Evolutionary conservation across 2,329 filamentous ascomycete species (phyloP).

Genomic region (Colletotrichum karsti): DNA sequence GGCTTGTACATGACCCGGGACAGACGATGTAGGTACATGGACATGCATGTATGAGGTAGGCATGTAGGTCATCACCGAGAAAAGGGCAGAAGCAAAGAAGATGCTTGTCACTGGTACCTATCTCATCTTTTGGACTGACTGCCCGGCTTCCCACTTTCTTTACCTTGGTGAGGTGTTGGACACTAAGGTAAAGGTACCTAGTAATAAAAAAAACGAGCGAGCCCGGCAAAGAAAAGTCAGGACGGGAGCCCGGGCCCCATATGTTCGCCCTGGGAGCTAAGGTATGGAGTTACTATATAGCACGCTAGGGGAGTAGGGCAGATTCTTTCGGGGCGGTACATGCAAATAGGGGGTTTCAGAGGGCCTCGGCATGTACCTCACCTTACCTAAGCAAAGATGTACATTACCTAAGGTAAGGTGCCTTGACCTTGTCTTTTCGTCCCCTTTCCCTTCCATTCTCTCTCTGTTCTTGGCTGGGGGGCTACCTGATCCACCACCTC

Average conservation of each 20-base stretch:
- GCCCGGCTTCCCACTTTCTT: not conserved
- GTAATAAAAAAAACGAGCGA: no score
- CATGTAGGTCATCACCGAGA: not conserved
- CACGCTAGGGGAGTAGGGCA: not conserved
- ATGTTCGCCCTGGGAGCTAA: no score
- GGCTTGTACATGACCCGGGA: not conserved
- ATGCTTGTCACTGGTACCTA: not conserved
- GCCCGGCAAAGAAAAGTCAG: not conserved
- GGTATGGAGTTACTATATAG: no score
- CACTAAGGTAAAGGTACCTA: no score
- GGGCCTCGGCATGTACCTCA: conserved; percentile 5
- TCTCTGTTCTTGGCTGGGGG: not conserved
- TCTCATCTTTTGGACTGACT: not conserved
- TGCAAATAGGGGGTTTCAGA: not conserved
- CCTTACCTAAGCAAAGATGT: no score
- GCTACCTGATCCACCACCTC: no score
- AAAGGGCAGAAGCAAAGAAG: not conserved
- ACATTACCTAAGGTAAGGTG: no score
- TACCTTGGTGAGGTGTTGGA: conserved; percentile 9
- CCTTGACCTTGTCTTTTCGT: no score
- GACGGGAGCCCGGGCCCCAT: no score
- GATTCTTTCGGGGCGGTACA: not conserved
- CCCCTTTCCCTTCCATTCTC: no score
- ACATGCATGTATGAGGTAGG: conserved; percentile 3
- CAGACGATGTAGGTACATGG: not conserved